Percentiles rank a stretch among this genome's conserved stretches.
phyloP scores from a whole-genome alignment of 83 land plant species.

The Thuja plicata region DNA sequence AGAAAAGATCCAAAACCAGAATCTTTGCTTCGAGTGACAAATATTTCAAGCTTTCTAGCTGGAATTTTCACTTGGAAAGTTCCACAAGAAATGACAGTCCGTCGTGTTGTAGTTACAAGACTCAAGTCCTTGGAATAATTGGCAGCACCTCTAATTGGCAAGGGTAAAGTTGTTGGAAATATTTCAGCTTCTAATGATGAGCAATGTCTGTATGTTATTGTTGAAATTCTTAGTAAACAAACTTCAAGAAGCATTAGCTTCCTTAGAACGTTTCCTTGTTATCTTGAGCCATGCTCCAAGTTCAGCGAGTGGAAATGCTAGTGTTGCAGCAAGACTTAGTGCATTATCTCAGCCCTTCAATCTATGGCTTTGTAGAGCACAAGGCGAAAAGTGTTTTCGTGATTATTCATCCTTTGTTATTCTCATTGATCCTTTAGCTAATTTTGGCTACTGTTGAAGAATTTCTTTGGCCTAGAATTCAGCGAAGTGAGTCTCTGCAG shows the following conservation, averaged over 20 bases:
- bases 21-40: conserved; percentile 64
- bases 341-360: conserved; percentile 93
- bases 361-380: conserved; percentile 94
- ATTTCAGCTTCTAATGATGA: conserved; percentile 59
- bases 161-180: conserved; percentile 65
- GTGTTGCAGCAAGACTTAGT: conserved; percentile 90
- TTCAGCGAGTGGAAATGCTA: conserved; percentile 74
- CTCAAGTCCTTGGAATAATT: no score
- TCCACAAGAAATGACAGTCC: no score
- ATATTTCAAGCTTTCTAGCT: conserved; percentile 93
- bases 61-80: conserved; percentile 95
- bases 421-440: conserved; percentile 95
- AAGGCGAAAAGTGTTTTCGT: conserved; percentile 87
- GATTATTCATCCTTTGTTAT: conserved; percentile 96
- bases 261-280: conserved; percentile 96
- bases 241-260: conserved; percentile 93
- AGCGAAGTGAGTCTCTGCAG: conserved; percentile 63
- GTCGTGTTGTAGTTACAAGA: no score
- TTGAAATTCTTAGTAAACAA: conserved; percentile 81
- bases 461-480: conserved; percentile 95
- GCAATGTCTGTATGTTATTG: conserved; percentile 49
- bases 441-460: conserved; percentile 93
- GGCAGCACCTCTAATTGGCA: no score
- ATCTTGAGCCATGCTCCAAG: conserved; percentile 86
- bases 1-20: no score